These are phyloP conservation scores for Venturia effusa DNA, from an alignment of 2,329 filamentous ascomycete genomes.

Conservation along the genomic window DNA sequence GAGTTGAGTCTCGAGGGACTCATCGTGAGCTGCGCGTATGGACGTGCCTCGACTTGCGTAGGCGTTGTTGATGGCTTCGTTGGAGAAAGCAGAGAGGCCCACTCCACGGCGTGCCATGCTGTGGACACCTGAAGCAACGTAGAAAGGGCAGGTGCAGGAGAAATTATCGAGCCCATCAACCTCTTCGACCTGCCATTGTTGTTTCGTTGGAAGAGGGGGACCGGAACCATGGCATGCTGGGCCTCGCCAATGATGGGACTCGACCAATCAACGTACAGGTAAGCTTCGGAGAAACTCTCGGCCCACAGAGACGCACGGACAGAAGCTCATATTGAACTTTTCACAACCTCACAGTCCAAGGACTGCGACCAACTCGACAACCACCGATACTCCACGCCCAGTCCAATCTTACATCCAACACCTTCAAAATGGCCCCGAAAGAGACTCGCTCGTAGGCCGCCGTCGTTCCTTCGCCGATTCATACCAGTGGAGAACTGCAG, in stretches of 20 bases:
- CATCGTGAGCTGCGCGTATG: slow-evolving; percentile 74
- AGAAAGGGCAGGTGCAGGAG: background rate
- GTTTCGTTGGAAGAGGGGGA: background rate
- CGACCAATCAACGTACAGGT: background rate
- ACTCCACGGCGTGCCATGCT: slow-evolving; percentile 54
- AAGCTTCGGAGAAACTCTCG: background rate
- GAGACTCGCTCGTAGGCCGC: slow-evolving; percentile 6
- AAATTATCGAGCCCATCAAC: background rate
- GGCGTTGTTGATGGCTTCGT: slow-evolving; percentile 72
- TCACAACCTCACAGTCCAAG: background rate
- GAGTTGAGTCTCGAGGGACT: slow-evolving; percentile 83
- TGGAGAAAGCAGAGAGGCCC: slow-evolving; percentile 80
- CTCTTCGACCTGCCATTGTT: background rate
- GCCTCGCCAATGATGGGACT: too few relatives aligned
- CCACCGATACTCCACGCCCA: background rate
- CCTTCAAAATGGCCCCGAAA: slow-evolving; percentile 9
- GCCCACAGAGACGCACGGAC: background rate
- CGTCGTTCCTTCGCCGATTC: background rate
- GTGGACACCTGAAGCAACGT: slow-evolving; percentile 15
- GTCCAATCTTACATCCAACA: background rate
- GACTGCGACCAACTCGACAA: background rate
- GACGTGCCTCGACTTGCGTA: slow-evolving; percentile 83
- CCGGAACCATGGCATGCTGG: background rate
- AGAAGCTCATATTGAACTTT: background rate
- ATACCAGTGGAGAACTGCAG: slow-evolving; percentile 43